Conservation (phyloP, 2,329 filamentous ascomycete genomes). For the Harringtonia aguacate region DNA sequence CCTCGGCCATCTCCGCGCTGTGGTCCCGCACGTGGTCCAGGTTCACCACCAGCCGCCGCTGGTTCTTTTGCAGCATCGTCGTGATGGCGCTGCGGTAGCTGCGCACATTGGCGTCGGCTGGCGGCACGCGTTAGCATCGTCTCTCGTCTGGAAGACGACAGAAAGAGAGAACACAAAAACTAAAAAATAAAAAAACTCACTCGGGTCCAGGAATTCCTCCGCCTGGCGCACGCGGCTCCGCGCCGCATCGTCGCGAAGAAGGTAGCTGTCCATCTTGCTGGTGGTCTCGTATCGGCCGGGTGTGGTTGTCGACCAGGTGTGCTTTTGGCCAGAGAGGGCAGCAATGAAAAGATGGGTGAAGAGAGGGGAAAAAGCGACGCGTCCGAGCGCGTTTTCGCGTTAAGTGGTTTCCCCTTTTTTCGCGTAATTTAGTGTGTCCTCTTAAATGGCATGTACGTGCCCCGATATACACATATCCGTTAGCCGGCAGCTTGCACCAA, state of each 20-base stretch:
- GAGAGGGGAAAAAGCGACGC: slow-evolving; percentile 4
- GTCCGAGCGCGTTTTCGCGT: slow-evolving; percentile 12
- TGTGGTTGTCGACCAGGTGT: too few relatives aligned
- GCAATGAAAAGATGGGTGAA: slow-evolving; percentile 1
- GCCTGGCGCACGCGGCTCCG: slow-evolving; percentile 76
- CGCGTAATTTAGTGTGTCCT: too few relatives aligned
- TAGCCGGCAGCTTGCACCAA: too few relatives aligned
- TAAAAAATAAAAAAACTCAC: slow-evolving; percentile 32
- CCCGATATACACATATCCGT: too few relatives aligned
- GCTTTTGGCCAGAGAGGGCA: background rate
- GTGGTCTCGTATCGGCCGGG: background rate
- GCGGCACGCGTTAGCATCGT: background rate
- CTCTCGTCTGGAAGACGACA: background rate
- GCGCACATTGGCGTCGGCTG: slow-evolving; percentile 42
- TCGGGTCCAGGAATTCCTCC: slow-evolving; percentile 88
- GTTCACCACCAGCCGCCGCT: slow-evolving; percentile 57
- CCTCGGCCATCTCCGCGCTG: slow-evolving; percentile 67
- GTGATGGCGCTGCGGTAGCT: slow-evolving; percentile 90
- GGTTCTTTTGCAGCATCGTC: slow-evolving; percentile 58
- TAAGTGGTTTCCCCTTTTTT: slow-evolving; percentile 7
- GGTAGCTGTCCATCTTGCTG: slow-evolving; percentile 54
- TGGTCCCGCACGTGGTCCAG: slow-evolving; percentile 89
- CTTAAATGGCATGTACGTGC: too few relatives aligned
- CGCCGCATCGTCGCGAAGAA: slow-evolving; percentile 74
- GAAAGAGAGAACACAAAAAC: slow-evolving; percentile 8